A percentile compares a stretch with the other conserved stretches of the same genome.
These are phyloP conservation scores for Cladosporium oxysporum DNA, from an alignment of 2,329 filamentous ascomycete species.

Conservation along the genomic window DNA sequence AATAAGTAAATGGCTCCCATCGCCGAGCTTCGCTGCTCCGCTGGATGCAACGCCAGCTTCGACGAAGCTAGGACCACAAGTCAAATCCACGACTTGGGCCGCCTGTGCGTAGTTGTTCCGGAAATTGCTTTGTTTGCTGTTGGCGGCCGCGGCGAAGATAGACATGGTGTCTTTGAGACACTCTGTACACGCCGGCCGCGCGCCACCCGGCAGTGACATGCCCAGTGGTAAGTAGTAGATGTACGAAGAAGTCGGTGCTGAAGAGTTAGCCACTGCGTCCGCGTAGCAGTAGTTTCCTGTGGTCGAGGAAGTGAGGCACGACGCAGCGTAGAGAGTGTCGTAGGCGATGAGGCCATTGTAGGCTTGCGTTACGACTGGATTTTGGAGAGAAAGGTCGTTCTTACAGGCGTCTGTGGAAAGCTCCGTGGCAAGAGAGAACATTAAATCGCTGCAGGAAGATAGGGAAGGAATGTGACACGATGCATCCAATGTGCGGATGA, in stretches of 20 bases:
- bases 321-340: conserved; percentile 73
- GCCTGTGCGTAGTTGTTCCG: conserved; percentile 69
- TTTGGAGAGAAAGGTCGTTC: conserved; percentile 64
- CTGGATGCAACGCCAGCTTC: conserved; percentile 19
- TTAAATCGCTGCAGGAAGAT: conserved; percentile 64
- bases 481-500: conserved; percentile 53
- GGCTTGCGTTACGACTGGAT: conserved; percentile 71
- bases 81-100: conserved; percentile 70
- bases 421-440: conserved; percentile 65
- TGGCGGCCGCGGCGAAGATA: conserved; percentile 70
- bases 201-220: conserved; percentile 64
- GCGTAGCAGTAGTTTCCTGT: conserved; percentile 73
- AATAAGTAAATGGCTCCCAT: not conserved
- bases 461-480: conserved; percentile 68
- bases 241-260: conserved; percentile 70
- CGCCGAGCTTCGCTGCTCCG: not conserved
- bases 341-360: conserved; percentile 78
- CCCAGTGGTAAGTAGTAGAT: conserved; percentile 87
- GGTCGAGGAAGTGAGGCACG: conserved; percentile 67
- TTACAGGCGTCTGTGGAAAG: conserved; percentile 55
- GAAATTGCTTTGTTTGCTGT: conserved; percentile 59
- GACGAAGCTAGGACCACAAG: conserved; percentile 58
- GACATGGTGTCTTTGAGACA: conserved; percentile 82
- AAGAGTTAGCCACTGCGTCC: conserved; percentile 75
- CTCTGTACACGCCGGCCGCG: conserved; percentile 70